Evolutionary conservation across 306 rosid species (phyloP), one percentile per base, ranked within the genome.

Genomic region (Sindora glabra): DNA sequence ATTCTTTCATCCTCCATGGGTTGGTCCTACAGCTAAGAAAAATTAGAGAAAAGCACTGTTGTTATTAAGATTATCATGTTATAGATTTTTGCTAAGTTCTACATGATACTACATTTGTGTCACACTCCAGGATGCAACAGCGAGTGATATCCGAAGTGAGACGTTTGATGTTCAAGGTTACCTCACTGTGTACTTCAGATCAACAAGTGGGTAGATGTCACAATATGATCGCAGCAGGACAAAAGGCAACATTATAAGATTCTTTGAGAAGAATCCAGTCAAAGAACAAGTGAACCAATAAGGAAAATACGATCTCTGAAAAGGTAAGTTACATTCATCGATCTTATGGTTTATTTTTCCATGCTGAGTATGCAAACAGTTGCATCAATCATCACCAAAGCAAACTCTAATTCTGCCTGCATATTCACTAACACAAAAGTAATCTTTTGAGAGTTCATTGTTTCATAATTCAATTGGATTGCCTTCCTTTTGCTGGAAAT

Each of bases 281-380:
- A 61, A 73, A 59, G 86, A 85, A 25, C 33, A 68, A 19, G 70
- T 17, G n/a, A n/a, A n/a, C n/a, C n/a, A n/a, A n/a, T n/a, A n/a
- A n/a, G n/a, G n/a, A 21, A 83, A 82, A 48, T 96, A 92, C 44
- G 99, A 94, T 80, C 99, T 94, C 81, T 94, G 74, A 84, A 60
- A 55, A 46, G 85, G 95, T 75, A 73, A 63, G 11, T 10, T 64
- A 9, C 23, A n/a, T 5, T 15, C 4, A 22, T 13, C n/a, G n/a
- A n/a, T 3, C 16, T 39, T 9, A 38, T 18, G n/a, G n/a, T 17
- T 1, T 8, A 0, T 57, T 10, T 39, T 39, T 57, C 10, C 49
- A 23, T n/a, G 45, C 24, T 23, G 29, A n/a, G n/a, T n/a, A 39
- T 57, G 22, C 15, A 34, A 8, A 10, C 14, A 34, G 48, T 1